Conservation (phyloP, 1,139 yeast genomes). For the Candida sojae region DNA sequence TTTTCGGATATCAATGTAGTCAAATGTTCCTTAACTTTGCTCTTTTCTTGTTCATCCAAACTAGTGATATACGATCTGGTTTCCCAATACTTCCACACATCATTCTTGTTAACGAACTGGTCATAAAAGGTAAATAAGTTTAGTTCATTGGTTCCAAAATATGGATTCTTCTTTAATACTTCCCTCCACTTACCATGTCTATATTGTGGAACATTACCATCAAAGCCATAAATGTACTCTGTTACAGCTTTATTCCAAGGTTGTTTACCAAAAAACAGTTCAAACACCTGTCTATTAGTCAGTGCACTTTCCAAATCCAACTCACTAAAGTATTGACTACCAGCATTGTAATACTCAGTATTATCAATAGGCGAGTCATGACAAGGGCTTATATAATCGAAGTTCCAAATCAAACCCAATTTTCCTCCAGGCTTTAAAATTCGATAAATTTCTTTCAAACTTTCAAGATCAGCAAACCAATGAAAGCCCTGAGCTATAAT, state of each 20-base stretch:
- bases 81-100: slow-evolving; percentile 55
- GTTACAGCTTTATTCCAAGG: slow-evolving; percentile 30
- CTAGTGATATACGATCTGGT: slow-evolving; percentile 61
- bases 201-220: slow-evolving; percentile 58
- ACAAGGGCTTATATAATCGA: slow-evolving; percentile 38
- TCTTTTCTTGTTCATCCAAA: slow-evolving; percentile 37
- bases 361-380: slow-evolving; percentile 12
- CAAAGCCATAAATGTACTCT: slow-evolving; percentile 28
- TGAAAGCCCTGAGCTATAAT: slow-evolving; percentile 70
- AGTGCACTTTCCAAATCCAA: slow-evolving; percentile 3
- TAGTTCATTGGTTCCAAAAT: slow-evolving; percentile 27
- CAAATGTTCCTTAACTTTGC: slow-evolving; percentile 28
- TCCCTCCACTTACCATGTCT: slow-evolving; percentile 52
- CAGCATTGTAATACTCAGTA: slow-evolving; percentile 12
- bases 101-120: slow-evolving; percentile 26
- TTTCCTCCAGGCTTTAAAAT: slow-evolving; percentile 51
- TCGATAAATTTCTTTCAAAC: slow-evolving; percentile 53
- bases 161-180: slow-evolving; percentile 30
- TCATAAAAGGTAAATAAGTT: slow-evolving; percentile 36
- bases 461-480: slow-evolving; percentile 59
- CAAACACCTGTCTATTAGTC: slow-evolving; percentile 13
- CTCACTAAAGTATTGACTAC: slow-evolving; percentile 10
- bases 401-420: slow-evolving; percentile 65
- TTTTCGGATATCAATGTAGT: slow-evolving; percentile 21
- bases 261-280: slow-evolving; percentile 13